phyloP scores from a whole-genome alignment of 2,329 filamentous ascomycete genomes.

The Microdochium paspali region DNA sequence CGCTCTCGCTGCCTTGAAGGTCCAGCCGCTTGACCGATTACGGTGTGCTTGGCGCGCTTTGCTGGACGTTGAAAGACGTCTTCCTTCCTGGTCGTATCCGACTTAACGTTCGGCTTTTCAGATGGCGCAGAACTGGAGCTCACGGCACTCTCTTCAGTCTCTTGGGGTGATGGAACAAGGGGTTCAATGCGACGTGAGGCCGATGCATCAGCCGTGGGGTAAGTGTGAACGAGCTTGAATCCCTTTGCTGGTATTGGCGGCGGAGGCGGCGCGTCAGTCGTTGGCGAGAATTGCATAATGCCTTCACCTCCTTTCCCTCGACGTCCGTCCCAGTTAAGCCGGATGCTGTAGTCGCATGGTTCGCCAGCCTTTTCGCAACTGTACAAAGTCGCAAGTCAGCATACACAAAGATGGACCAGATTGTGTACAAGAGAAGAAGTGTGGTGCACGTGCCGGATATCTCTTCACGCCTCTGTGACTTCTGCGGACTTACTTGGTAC shows the following conservation, averaged over 20 bases:
- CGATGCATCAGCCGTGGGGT: slow-evolving; percentile 13
- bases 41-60: slow-evolving; percentile 16
- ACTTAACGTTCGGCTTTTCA: slow-evolving; percentile 7
- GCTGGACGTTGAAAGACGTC: slow-evolving; percentile 11
- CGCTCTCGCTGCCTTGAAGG: slow-evolving; percentile 14
- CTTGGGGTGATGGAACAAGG: slow-evolving; percentile 12
- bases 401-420: no score
- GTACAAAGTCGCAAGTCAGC: slow-evolving; percentile 8
- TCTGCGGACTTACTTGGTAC: slow-evolving; percentile 42
- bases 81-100: slow-evolving; percentile 6
- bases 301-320: slow-evolving; percentile 45
- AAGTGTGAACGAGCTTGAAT: slow-evolving; percentile 25
- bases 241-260: slow-evolving; percentile 18
- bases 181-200: slow-evolving; percentile 19
- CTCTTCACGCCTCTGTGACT: background rate
- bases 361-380: slow-evolving; percentile 62
- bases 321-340: slow-evolving; percentile 72
- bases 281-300: slow-evolving; percentile 15
- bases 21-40: slow-evolving; percentile 11
- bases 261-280: slow-evolving; percentile 11
- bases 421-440: no score
- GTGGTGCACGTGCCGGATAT: no score
- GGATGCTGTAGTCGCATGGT: slow-evolving; percentile 70
- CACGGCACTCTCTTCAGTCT: slow-evolving; percentile 7
- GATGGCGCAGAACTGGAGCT: slow-evolving; percentile 8